Evolutionary conservation across 768 basidiomycete species (phyloP), one percentile per base, ranked within the genome.

Genomic region (Scleroderma citrinum): DNA sequence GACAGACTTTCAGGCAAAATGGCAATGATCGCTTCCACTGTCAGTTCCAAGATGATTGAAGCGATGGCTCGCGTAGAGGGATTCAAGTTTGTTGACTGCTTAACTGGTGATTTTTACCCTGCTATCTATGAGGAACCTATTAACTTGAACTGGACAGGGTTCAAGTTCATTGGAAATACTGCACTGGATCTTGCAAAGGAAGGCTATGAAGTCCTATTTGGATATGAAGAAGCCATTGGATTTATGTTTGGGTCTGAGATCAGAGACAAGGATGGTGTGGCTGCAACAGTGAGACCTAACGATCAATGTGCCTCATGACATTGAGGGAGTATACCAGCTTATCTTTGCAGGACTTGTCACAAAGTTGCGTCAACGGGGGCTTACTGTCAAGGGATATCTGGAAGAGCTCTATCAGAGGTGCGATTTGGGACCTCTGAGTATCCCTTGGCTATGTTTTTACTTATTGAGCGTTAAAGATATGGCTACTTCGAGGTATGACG

Each of bases 191-290:
- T 92, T 14, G 82, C 76, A 13, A 61, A 69, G 37, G 67, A 81
- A 34, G 91, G 89, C 2, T 88, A 77, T 58, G 77, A 83, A 36
- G 83, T 85, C 10, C 80, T 77, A 0, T 92, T 93, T 58, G 89
- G 84, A 10, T 94, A 94, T 59, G 92, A 94, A 60, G 92, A 94
- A 67, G 92, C 92, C 1, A 92, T 94, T 47, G 92, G 92, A 3
- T 94, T 80, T 61, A 92, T 92, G 89, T 82, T 91, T 64, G 87
- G 88, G 23, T 71, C 78, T 13, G 71, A 81, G 23, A 79, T 93
- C 55, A 75, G 86, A 31, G 92, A 94, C 63, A 94, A 94, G 62
- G 92, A 94, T 61, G 92, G 92, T 2, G 80, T 94, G 45, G 78
- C 86, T 44, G 89, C 90, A 5, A 81, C 83, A 20, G 91, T 91